Percentiles rank a stretch among this genome's conserved stretches.
phyloP scores from a whole-genome alignment of 176 grass and related monocot species.

The Oryza glaberrima region DNA sequence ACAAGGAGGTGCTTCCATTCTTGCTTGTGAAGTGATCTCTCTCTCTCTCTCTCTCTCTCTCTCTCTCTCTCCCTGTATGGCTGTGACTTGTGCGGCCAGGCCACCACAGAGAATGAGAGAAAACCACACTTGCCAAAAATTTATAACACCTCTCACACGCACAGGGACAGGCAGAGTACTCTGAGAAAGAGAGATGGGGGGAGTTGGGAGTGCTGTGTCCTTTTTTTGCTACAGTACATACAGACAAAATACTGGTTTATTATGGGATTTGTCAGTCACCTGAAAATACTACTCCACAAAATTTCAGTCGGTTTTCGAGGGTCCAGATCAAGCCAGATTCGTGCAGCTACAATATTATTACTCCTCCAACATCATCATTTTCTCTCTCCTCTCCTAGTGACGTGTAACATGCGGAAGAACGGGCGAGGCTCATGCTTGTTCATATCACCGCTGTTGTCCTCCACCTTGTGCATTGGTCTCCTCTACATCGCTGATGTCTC shows the following conservation, averaged over 20 bases:
- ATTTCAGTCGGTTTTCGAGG: too few relatives aligned
- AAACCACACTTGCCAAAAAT: slow-evolving; percentile 58
- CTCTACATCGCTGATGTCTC: too few relatives aligned
- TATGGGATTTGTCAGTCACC: too few relatives aligned
- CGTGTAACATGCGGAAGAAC: too few relatives aligned
- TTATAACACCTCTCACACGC: slow-evolving; percentile 57
- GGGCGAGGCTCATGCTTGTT: background rate
- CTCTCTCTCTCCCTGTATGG: slow-evolving; percentile 10
- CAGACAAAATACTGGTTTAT: background rate
- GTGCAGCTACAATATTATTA: background rate
- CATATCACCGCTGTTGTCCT: background rate
- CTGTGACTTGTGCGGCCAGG: slow-evolving; percentile 58
- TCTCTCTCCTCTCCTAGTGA: too few relatives aligned
- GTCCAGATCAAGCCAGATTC: background rate
- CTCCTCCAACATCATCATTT: too few relatives aligned
- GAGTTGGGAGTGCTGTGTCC: background rate
- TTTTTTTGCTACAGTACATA: background rate
- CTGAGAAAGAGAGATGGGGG: slow-evolving; percentile 4
- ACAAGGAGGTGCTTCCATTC: background rate
- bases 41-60: background rate
- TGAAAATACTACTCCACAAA: background rate
- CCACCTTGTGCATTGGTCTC: too few relatives aligned
- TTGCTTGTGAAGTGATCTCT: slow-evolving; percentile 33
- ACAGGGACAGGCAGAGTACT: background rate
- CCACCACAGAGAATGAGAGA: slow-evolving; percentile 58